A percentile compares a stretch with the other conserved stretches of the same genome.
Conservation (phyloP, 441 rosid species). For the Gossypium davidsonii region DNA sequence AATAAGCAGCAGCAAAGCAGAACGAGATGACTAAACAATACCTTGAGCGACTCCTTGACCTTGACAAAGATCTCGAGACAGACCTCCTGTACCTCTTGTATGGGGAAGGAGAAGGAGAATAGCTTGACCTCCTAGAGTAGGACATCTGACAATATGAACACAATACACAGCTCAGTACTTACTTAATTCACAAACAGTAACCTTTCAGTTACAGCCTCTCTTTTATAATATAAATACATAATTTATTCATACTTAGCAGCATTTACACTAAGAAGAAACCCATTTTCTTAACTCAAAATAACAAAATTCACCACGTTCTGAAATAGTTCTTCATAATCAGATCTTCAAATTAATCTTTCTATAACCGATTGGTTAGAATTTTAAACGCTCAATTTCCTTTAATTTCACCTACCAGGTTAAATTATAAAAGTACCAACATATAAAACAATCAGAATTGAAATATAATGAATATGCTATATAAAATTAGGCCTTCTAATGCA, state of each 20-base stretch:
- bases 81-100: slow-evolving; percentile 47
- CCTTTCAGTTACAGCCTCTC: background rate
- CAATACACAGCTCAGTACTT: background rate
- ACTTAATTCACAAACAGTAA: background rate
- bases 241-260: background rate
- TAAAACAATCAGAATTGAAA: background rate
- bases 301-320: background rate
- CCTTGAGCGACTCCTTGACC: slow-evolving; percentile 50
- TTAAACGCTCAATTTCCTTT: background rate
- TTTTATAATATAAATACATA: background rate
- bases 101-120: slow-evolving; percentile 57
- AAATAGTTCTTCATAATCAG: background rate
- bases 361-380: background rate
- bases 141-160: slow-evolving; percentile 48
- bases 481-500: background rate
- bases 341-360: background rate
- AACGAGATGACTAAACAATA: slow-evolving; percentile 3
- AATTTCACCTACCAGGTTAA: background rate
- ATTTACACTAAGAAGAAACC: background rate
- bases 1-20: background rate
- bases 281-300: background rate
- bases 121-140: slow-evolving; percentile 56
- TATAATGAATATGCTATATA: background rate
- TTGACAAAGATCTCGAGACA: slow-evolving; percentile 47
- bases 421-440: background rate